phyloP scores from a whole-genome alignment of 2,329 filamentous ascomycete species.

The Byssochlamys sp. region DNA sequence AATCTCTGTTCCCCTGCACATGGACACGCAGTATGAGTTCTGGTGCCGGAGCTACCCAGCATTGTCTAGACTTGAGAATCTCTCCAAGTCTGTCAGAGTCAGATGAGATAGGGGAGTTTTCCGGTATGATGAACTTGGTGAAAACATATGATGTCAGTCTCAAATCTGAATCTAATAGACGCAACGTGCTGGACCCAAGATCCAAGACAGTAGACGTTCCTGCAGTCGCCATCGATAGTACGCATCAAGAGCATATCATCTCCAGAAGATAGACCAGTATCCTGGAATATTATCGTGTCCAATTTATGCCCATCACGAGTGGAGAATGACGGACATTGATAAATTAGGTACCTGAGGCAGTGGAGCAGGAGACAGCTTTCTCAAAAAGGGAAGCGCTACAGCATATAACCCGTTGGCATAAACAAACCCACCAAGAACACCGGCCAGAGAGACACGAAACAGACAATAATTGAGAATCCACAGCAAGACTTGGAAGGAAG shows the following conservation, averaged over 20 bases:
- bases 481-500: no score
- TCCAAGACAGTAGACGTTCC: background rate
- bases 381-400: no score
- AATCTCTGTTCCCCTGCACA: slow-evolving; percentile 7
- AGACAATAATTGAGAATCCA: no score
- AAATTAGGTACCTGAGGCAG: background rate
- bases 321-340: background rate
- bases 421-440: no score
- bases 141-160: background rate
- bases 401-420: no score
- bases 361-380: background rate
- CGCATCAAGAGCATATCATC: background rate
- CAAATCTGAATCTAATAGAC: background rate
- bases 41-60: slow-evolving; percentile 4
- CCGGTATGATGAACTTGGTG: background rate
- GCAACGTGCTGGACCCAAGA: background rate
- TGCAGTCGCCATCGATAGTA: background rate
- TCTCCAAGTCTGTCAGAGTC: background rate
- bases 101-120: background rate
- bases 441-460: no score
- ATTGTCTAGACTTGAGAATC: background rate
- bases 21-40: slow-evolving; percentile 19
- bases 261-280: background rate
- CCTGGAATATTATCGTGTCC: background rate
- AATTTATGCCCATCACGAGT: background rate